phyloP scores from a whole-genome alignment of 2,329 filamentous ascomycete genomes.

The Aaosphaeria pasadenensis region DNA sequence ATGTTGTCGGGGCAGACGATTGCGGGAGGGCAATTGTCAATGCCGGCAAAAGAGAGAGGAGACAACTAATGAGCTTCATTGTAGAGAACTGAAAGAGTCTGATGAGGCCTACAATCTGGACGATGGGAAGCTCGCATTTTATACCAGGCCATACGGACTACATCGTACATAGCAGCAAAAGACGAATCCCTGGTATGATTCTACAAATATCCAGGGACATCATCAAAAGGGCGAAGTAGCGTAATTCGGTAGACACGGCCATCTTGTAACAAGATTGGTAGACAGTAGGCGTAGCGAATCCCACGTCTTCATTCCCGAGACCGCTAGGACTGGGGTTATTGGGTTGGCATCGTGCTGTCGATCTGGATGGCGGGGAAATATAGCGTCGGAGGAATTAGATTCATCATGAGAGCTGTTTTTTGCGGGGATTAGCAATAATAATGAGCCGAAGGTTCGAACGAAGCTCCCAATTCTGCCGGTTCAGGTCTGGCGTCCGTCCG shows the following conservation, averaged over 20 bases:
- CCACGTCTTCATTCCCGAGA: too few relatives aligned
- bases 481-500: slow-evolving; percentile 1
- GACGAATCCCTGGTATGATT: too few relatives aligned
- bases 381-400: slow-evolving; percentile 20
- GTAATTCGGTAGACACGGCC: too few relatives aligned
- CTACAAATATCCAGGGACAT: too few relatives aligned
- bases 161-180: too few relatives aligned
- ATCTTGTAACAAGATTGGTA: too few relatives aligned
- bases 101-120: neutral
- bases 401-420: slow-evolving; percentile 6
- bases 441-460: slow-evolving; percentile 14
- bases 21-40: slow-evolving; percentile 21
- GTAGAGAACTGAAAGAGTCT: slow-evolving; percentile 8
- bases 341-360: neutral
- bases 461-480: slow-evolving; percentile 14
- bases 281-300: too few relatives aligned
- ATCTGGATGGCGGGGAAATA: slow-evolving; percentile 9
- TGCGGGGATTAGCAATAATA: slow-evolving; percentile 15
- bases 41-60: slow-evolving; percentile 16
- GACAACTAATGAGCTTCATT: slow-evolving; percentile 27
- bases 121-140: too few relatives aligned
- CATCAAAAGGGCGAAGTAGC: too few relatives aligned
- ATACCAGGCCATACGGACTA: too few relatives aligned
- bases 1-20: slow-evolving; percentile 19
- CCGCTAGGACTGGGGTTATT: too few relatives aligned